Evolutionary conservation across 345 rosid genomes (phyloP), one percentile per base, ranked within the genome.

Genomic region (Clarkia xantiana): DNA sequence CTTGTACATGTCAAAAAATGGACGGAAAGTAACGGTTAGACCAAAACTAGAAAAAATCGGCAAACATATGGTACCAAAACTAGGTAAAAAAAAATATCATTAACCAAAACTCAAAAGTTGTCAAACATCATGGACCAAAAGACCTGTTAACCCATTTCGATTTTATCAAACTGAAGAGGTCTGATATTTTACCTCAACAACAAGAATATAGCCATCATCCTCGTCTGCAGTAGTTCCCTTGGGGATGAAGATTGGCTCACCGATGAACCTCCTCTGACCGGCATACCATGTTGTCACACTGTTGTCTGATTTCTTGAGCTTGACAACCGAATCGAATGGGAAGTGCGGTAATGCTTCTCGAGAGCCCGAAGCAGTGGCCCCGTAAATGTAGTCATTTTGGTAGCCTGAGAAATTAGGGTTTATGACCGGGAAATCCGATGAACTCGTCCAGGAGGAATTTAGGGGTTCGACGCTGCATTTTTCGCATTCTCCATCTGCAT

Each of bases 161-260:
- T 3, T 36, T 51, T 36, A 18, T 43, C 5, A 3, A n/a, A 10
- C 11, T 9, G 10, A 29, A 29, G 36, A 29, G 36, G 7, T 29
- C 9, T 7, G 8, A 29, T 5, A 1, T 2, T 16, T 63, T 20
- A 86, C 97, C 88, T 90, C 95, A n/a, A 90, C 85, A 1, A 82
- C 74, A 0, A 90, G 60, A 62, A 90, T 74, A 61, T 80, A 90
- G 16, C 97, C 97, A 13, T 79, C 82, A 15, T 80, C 90, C 60
- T 83, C 91, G 43, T 64, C 75, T 2, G 56, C 48, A 0, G 12
- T 29, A 10, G 39, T 11, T 45, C 58, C 75, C 38, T 38, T 81
- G 40, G 86, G 73, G 14, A 82, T 75, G 59, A 90, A 81, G 60
- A 77, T 74, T 3, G 95, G 97, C 68, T 90, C 97, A 13, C 95